phyloP scores from a whole-genome alignment of 139 green algal species.

The Astrephomene gubernaculifera region DNA sequence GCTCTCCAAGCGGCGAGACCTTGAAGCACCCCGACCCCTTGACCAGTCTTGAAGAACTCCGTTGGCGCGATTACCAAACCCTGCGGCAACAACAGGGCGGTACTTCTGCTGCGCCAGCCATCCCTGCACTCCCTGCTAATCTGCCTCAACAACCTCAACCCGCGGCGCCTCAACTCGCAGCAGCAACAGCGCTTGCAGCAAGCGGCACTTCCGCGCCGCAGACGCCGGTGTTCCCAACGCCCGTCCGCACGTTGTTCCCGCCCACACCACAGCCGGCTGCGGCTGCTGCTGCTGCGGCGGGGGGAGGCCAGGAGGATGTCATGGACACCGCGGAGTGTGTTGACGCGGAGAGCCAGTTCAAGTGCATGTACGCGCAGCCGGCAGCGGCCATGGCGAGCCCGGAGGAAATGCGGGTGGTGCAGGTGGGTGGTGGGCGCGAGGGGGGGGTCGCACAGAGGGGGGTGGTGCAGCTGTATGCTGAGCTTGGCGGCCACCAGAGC shows the following conservation, averaged over 20 bases:
- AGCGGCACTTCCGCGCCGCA: background rate
- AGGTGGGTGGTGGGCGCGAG: background rate
- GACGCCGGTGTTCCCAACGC: constrained; percentile 17
- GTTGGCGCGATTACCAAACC: constrained; percentile 9
- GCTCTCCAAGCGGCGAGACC: background rate
- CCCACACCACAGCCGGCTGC: background rate
- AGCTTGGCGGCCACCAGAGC: too few relatives aligned
- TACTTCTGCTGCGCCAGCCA: background rate
- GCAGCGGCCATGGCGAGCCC: background rate
- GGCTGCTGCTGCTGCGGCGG: background rate
- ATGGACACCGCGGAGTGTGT: background rate
- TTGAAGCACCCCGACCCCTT: background rate
- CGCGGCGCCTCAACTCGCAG: background rate
- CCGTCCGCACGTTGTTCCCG: constrained; percentile 20
- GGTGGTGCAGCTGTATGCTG: too few relatives aligned
- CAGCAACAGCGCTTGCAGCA: too few relatives aligned
- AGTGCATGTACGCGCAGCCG: constrained; percentile 1
- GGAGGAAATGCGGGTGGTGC: constrained; percentile 37
- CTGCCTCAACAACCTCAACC: background rate
- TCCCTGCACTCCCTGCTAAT: background rate
- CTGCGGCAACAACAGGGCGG: background rate
- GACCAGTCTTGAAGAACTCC: background rate
- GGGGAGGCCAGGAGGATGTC: background rate
- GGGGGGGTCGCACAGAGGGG: background rate
- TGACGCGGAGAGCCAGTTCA: background rate